Base-by-base conservation (phyloP, 1,139 yeast genomes). In the Starmera stellimalicola region DNA sequence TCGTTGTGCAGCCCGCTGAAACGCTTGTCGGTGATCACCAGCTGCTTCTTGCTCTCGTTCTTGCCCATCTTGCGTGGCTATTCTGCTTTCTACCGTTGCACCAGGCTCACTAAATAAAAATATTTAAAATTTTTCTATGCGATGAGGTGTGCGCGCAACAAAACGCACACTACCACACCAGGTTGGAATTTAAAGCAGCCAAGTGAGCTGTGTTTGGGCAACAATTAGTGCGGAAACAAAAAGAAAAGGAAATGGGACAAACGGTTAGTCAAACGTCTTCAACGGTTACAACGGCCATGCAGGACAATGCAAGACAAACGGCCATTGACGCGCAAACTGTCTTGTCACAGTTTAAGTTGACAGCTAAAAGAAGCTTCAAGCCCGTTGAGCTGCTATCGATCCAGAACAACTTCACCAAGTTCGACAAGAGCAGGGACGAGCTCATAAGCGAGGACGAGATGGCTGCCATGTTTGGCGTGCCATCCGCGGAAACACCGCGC, bases 1-100 rank as follows among this genome's bases (percentile, higher is more conserved):
- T 93, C 98, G 45, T 70, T 75, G 48, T 81, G 87, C 6, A 88
- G 82, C 5, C 78, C 65, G 16, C 81, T 62, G 58, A 91, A 91
- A 53, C 98, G 73, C 14, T 77, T 70, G 58, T 87, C 96, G 4
- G 57, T 50, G 2, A 77, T 70, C 12, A 72, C 64, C 1, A 71
- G 63, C 32, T 37, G 37, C 32, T 38, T 45, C 27, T 34, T 33
- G 11, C 27, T 26, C 6, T 10, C 16, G 23, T 31, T 30, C 33
- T 35, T 31, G 33, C 39, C n/a, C 26, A 29, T 24, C 36, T 34
- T 33, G n/a, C n/a, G n/a, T n/a, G n/a, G n/a, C n/a, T n/a, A 12
- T 22, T 22, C 12, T 20, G n/a, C 19, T 29, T 34, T 29, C 35
- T 30, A n/a, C n/a, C n/a, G n/a, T 22, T 22, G 14, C 25, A 22